Base-by-base conservation (phyloP, 306 rosid species). In the Oemleria cerasiformis region DNA sequence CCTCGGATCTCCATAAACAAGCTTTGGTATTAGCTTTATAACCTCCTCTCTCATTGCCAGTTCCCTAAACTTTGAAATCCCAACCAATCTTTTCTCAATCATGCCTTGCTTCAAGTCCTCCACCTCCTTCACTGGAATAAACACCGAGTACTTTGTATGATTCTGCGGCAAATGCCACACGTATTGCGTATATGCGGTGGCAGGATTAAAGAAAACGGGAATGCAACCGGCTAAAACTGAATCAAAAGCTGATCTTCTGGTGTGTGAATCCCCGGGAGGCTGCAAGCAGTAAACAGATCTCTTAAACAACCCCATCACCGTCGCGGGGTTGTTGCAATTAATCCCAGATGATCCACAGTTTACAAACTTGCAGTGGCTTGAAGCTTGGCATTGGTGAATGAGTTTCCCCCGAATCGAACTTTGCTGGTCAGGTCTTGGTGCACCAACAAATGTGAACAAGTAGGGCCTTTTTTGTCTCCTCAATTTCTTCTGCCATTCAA, bases 171-270 rank as follows among this genome's bases (percentile, higher is more conserved):
- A 76, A 81, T 80, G 81, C 99, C 99, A 94, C 5, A 40, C 2
- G 58, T 94, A 94, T 68, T 91, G 99, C 0, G 96, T 80, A 81
- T 91, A 94, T 49, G 97, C 99, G 0, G 92, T 82, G 0, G 96
- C 97, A 3, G 97, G 99, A 73, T 91, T 85, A 49, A 94, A 94
- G 78, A 94, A 94, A 65, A 94, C 99, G 0, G 99, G 97, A 73
- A 94, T 76, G 20, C 99, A 94, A 47, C 99, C 99, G 0, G 96
- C 96, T 54, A 91, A 64, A 74, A 94, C 80, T 6, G 99, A 86
- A 73, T 94, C 97, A 48, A 94, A 94, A 49, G 82, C 84, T 15
- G 99, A 94, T 74, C 97, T 82, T 76, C 99, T 89, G 2, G 99
- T 91, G 81, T 91, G 87, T 5, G 99, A 89, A 51, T 94, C 97